A percentile compares a stretch with the other conserved stretches of the same genome.
Conservation (phyloP, 352 stramenopile species). For the Globisporangium takayamanum region DNA sequence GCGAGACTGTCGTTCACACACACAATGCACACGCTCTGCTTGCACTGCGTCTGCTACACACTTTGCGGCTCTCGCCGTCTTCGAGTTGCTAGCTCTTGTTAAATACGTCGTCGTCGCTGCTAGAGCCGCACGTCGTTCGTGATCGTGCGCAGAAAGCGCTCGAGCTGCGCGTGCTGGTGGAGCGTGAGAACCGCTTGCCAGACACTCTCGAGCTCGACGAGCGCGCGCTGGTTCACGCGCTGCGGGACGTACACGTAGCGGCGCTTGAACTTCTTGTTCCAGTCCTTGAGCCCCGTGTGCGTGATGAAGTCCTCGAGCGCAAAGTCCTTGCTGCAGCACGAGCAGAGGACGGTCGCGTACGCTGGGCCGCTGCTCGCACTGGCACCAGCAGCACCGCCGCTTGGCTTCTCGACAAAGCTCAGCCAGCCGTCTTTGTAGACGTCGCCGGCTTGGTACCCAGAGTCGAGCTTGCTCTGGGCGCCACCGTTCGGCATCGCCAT, state of each 20-base stretch:
- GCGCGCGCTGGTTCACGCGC: constrained; percentile 2
- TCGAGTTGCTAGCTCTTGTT: too few species aligned
- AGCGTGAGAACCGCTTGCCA: constrained; percentile 10
- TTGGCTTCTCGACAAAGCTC: neutral
- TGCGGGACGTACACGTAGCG: constrained; percentile 8
- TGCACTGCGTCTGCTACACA: too few species aligned
- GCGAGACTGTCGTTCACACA: too few species aligned
- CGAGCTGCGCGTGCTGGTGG: constrained; percentile 3
- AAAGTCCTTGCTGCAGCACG: constrained; percentile 7
- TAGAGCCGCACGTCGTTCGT: neutral
- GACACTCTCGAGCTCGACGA: constrained; percentile 10
- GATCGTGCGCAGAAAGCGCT: neutral
- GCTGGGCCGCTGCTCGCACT: neutral
- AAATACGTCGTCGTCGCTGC: too few species aligned
- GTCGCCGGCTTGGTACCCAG: constrained; percentile 1
- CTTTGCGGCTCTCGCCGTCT: too few species aligned
- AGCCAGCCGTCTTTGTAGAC: constrained; percentile 15
- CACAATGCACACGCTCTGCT: too few species aligned
- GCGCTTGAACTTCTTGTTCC: constrained; percentile 10
- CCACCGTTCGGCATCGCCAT: constrained; percentile 3
- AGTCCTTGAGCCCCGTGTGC: neutral
- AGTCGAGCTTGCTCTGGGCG: constrained; percentile 7
- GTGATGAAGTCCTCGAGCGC: constrained; percentile 6
- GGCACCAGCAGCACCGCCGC: neutral
- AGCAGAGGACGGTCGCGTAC: constrained; percentile 8